Percentiles rank a stretch among this genome's conserved stretches.
phyloP scores from a whole-genome alignment of 345 rosid species.

The Citrus mangshanensis region DNA sequence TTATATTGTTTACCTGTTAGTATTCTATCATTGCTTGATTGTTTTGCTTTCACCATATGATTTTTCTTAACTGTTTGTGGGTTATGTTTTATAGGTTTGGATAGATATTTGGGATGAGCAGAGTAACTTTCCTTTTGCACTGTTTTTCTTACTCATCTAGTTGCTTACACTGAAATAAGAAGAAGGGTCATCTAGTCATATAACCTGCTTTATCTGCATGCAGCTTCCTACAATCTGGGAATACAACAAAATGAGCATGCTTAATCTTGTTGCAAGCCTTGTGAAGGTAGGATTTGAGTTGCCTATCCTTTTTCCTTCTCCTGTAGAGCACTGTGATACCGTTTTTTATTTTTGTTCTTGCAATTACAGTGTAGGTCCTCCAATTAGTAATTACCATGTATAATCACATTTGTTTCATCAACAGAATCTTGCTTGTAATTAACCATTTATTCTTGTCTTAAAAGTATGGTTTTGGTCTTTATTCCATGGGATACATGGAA shows the following conservation, averaged over 20 bases:
- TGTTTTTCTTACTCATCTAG: neutral
- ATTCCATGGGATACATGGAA: neutral
- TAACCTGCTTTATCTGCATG: slow-evolving; percentile 18
- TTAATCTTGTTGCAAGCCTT: slow-evolving; percentile 79
- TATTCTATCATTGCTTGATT: neutral
- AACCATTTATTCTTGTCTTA: neutral
- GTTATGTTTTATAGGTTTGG: neutral
- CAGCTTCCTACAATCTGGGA: slow-evolving; percentile 92
- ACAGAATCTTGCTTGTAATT: neutral
- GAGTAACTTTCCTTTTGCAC: neutral
- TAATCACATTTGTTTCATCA: neutral
- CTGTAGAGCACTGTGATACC: neutral
- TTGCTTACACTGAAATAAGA: too few species aligned
- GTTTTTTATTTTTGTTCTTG: neutral
- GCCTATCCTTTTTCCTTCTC: neutral
- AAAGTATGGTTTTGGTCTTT: neutral
- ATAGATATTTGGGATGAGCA: neutral
- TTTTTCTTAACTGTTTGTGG: neutral
- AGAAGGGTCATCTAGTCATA: neutral
- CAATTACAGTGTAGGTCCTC: neutral
- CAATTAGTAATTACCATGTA: neutral
- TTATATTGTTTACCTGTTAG: neutral
- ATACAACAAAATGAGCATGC: slow-evolving; percentile 84
- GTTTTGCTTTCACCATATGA: neutral
- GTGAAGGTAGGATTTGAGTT: slow-evolving; percentile 54